Percentiles rank a stretch among this genome's conserved stretches.
Conservation (phyloP, 371 early-diverging fungal species). For the Lichtheimia ramosa region DNA sequence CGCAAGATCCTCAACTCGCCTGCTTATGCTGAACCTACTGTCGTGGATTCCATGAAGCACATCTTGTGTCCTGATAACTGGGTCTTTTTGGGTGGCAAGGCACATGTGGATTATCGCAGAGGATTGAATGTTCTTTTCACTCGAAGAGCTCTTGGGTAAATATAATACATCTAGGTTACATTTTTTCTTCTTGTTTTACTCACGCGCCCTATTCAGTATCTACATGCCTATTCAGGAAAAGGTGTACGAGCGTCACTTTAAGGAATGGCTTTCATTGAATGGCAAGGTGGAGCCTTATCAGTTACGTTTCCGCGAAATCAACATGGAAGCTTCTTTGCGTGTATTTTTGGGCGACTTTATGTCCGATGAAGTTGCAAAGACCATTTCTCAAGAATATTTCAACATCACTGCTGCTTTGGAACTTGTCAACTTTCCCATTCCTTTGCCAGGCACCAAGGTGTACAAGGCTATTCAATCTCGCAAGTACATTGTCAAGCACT, state of each 20-base stretch:
- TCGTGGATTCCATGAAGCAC: constrained; percentile 51
- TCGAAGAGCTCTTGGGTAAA: constrained; percentile 49
- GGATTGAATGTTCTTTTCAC: constrained; percentile 54
- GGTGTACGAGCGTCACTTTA: constrained; percentile 46
- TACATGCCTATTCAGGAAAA: constrained; percentile 52
- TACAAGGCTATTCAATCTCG: constrained; percentile 55
- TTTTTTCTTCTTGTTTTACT: not conserved
- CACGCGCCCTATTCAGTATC: constrained; percentile 21
- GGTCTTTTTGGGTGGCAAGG: constrained; percentile 52
- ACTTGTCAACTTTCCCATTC: constrained; percentile 58
- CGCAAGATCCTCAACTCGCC: constrained; percentile 53
- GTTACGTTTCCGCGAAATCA: constrained; percentile 51
- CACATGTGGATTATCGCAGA: constrained; percentile 49
- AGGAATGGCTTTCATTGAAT: constrained; percentile 41
- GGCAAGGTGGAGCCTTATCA: constrained; percentile 43
- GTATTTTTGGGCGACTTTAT: constrained; percentile 54
- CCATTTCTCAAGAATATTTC: constrained; percentile 50
- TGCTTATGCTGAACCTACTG: constrained; percentile 43
- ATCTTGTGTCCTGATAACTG: constrained; percentile 53
- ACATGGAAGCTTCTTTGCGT: constrained; percentile 53
- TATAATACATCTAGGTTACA: not conserved
- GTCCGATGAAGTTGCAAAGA: constrained; percentile 40
- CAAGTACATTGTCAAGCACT: constrained; percentile 51
- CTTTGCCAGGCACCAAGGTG: constrained; percentile 56
- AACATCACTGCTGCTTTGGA: constrained; percentile 57